Evolutionary conservation across 805 yeast genomes (phyloP), one percentile per base, ranked within the genome.

Genomic region (Starmerella apis): DNA sequence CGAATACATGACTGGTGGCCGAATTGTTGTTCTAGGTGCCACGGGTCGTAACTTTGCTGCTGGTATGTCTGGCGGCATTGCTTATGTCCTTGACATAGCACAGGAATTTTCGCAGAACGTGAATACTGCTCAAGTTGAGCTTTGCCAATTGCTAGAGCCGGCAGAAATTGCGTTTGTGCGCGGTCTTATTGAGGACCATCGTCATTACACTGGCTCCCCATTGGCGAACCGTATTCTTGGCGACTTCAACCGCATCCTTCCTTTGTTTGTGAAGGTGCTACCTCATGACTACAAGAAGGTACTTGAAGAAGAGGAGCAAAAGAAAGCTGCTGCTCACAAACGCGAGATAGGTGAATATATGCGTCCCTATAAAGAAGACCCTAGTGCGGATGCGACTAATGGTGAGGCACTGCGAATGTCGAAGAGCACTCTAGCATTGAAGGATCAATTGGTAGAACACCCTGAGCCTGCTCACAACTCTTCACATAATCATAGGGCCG

Each of bases 31-130:
- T 43, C 76, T 90, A 59, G 95, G 96, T 43, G 71, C 80, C 52
- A 85, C 95, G 61, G 96, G 95, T 52, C 79, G 96, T 56, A 82
- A 87, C 73, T 84, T 84, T 66, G 96, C 80, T 53, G 95, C 98
- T 50, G 98, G 98, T 74, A 92, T 92, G 83, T 88, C 96, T 61
- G 98, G 98, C 70, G 98, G 98, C 79, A 90, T 92, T 67, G 94
- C 96, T 14, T 90, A 90, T 64, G 96, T 94, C 53, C 75, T 90
- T 61, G 95, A 88, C 61, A 84, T 90, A 73, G 96, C 92, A 46
- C 95, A 88, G 65, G 96, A 87, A 65, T 88, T 90, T 63, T 73
- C 73, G 54, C 78, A 79, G 55, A 81, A 81, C 68, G 86, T 86
- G 58, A 90, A 90, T 70, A 64, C 68, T 38, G 90, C 82, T 58